These are phyloP conservation scores for Wickerhamomyces sydowiorum DNA, from an alignment of 805 yeast species.

Conservation along the genomic window DNA sequence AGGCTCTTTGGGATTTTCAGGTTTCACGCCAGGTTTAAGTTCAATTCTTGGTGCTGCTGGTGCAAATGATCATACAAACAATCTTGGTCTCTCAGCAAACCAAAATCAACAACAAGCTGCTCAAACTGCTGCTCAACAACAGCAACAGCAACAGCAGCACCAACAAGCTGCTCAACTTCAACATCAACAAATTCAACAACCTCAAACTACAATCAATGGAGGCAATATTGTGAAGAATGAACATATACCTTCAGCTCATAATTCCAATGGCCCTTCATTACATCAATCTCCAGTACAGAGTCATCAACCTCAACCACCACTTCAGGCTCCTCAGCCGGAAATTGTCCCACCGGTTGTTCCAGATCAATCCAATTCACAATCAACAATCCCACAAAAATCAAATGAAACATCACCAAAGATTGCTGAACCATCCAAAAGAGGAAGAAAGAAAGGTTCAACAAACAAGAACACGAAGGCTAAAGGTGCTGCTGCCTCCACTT, in stretches of 20 bases:
- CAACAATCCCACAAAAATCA: conserved; percentile 8
- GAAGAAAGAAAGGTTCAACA: conserved; percentile 8
- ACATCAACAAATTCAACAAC: background rate
- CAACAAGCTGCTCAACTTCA: background rate
- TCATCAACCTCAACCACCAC: background rate
- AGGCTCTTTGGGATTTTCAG: conserved; percentile 16
- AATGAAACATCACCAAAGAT: background rate
- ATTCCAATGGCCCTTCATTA: conserved; percentile 1
- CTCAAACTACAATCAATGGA: background rate
- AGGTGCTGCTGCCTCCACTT: background rate
- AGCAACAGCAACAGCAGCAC: conserved; percentile 2
- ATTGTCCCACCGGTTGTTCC: background rate
- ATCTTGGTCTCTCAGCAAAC: background rate
- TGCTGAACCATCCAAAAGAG: conserved; percentile 5
- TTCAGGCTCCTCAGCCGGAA: background rate
- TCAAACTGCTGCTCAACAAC: conserved; percentile 1
- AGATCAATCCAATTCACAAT: conserved; percentile 4
- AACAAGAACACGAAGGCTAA: conserved; percentile 1
- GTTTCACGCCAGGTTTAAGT: conserved; percentile 32
- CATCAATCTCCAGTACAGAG: conserved; percentile 3
- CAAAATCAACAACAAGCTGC: background rate
- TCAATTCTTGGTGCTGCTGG: conserved; percentile 16
- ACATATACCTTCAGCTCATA: background rate
- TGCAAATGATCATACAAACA: conserved; percentile 6
- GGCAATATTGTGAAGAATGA: conserved; percentile 1